These are phyloP conservation scores for Sporothrix inflata DNA, from an alignment of 2,329 filamentous ascomycete species.

Conservation along the genomic window DNA sequence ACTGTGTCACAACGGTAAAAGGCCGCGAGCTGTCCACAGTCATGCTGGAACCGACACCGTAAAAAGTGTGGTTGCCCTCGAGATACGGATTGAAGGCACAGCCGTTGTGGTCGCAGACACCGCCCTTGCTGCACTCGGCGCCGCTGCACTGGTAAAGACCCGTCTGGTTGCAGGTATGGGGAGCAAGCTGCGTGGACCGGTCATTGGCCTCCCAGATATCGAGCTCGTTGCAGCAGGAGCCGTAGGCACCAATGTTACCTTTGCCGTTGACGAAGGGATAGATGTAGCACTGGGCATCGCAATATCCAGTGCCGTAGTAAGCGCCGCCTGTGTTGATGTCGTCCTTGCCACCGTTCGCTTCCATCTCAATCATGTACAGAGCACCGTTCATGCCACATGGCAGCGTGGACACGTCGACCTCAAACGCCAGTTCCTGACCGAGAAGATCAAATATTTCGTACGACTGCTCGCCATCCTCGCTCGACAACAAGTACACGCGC, in stretches of 20 bases:
- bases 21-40: constrained; percentile 60
- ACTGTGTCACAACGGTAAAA: constrained; percentile 66
- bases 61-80: constrained; percentile 63
- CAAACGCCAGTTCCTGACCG: constrained; percentile 66
- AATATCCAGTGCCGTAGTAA: constrained; percentile 59
- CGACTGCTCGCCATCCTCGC: constrained; percentile 35
- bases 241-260: constrained; percentile 46
- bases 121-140: constrained; percentile 45
- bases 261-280: constrained; percentile 53
- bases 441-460: constrained; percentile 57
- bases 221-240: constrained; percentile 62
- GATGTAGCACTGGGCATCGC: constrained; percentile 51
- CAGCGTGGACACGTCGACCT: constrained; percentile 65
- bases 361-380: constrained; percentile 57
- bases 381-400: constrained; percentile 62
- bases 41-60: constrained; percentile 41
- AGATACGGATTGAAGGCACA: constrained; percentile 70
- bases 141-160: constrained; percentile 49
- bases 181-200: constrained; percentile 61
- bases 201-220: constrained; percentile 67
- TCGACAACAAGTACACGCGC: constrained; percentile 40
- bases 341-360: constrained; percentile 52
- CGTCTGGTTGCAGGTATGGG: constrained; percentile 57
- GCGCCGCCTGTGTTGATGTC: constrained; percentile 51
- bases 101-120: constrained; percentile 65